These are phyloP conservation scores for Helianthus tuberosus DNA, from an alignment of 129 eudicot species.

Conservation along the genomic window DNA sequence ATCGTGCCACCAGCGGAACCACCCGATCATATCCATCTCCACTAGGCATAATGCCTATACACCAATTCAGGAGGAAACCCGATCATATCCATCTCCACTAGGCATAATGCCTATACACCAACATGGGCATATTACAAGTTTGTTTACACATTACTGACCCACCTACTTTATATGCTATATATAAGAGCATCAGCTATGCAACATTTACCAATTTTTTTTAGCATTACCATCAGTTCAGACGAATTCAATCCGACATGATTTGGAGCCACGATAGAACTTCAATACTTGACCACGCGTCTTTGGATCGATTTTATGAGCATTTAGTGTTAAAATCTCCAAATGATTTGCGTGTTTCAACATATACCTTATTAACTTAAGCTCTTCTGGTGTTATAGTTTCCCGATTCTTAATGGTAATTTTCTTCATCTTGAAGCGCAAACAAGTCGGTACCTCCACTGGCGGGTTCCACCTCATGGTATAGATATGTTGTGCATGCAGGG, in stretches of 20 bases:
- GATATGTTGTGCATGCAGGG: background rate
- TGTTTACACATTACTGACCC: background rate
- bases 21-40: no score
- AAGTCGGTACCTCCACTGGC: constrained; percentile 23
- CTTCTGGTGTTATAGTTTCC: constrained; percentile 11
- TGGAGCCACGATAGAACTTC: constrained; percentile 21
- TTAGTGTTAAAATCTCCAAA: constrained; percentile 14
- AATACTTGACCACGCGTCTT: constrained; percentile 7
- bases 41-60: no score
- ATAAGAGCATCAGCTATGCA: background rate
- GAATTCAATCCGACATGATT: constrained; percentile 19
- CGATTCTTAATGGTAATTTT: constrained; percentile 11
- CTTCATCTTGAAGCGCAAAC: constrained; percentile 18
- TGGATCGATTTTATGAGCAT: background rate
- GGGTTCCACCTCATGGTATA: constrained; percentile 11
- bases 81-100: no score
- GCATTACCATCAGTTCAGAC: background rate
- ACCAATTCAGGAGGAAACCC: no score
- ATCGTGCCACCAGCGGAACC: no score
- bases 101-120: no score
- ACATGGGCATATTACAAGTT: background rate
- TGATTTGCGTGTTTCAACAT: background rate
- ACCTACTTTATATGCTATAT: background rate
- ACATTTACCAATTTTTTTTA: background rate
- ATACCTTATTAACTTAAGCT: constrained; percentile 19